Percentiles rank a stretch among this genome's conserved stretches.
These are phyloP conservation scores for Fusarium chuoi DNA, from an alignment of 2,329 filamentous ascomycete genomes.

Conservation along the genomic window DNA sequence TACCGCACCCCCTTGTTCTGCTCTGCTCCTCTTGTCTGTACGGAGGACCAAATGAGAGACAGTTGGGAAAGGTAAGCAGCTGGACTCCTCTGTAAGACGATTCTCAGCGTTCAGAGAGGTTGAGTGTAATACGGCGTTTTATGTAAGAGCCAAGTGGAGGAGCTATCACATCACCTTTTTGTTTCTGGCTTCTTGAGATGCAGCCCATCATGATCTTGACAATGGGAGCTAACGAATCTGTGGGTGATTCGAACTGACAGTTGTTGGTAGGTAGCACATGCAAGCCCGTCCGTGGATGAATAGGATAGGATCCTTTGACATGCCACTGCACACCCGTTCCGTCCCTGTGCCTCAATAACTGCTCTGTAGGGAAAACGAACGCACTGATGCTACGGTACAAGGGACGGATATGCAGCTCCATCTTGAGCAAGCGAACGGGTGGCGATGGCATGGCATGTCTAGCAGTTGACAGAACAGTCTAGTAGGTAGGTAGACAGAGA, in stretches of 20 bases:
- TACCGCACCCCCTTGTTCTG: constrained; percentile 15
- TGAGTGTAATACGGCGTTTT: constrained; percentile 26
- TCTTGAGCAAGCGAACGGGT: constrained; percentile 24
- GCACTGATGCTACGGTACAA: constrained; percentile 23
- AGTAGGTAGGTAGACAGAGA: background rate
- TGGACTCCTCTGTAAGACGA: constrained; percentile 1
- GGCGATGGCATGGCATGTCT: background rate
- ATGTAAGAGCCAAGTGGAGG: constrained; percentile 23
- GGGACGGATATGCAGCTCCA: constrained; percentile 30
- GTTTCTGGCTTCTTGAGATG: background rate
- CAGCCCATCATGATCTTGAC: constrained; percentile 16
- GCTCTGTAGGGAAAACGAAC: constrained; percentile 4
- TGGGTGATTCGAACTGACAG: constrained; percentile 22
- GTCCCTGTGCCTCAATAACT: constrained; percentile 13
- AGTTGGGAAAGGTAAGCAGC: constrained; percentile 19
- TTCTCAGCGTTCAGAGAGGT: background rate
- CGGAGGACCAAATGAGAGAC: background rate
- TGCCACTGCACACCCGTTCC: constrained; percentile 14
- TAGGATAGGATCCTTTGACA: constrained; percentile 19
- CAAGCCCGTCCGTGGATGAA: background rate
- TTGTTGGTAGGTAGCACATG: constrained; percentile 30
- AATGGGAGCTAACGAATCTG: constrained; percentile 1
- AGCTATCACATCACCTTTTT: background rate
- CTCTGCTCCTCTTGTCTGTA: background rate
- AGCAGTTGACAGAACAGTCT: constrained; percentile 2